Percentiles rank a stretch among this genome's conserved stretches.
Evolutionary conservation across 306 rosid species (phyloP).

Genomic region (Cicer judaicum): DNA sequence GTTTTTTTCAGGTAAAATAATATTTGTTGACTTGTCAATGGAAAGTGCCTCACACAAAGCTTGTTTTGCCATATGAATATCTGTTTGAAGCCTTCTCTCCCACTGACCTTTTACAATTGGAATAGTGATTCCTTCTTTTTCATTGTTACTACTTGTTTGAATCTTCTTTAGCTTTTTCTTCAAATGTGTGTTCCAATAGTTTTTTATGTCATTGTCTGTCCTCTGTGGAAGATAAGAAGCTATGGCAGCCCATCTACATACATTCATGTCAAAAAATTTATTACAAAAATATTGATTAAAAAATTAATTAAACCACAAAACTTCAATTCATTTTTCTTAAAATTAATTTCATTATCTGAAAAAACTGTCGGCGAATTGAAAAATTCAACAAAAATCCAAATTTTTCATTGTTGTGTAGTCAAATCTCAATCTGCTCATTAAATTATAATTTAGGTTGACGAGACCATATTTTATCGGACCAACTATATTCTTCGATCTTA

Average conservation of each 20-base stretch:
- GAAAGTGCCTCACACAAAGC: slow-evolving; percentile 89
- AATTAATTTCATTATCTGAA: neutral
- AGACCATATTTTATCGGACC: neutral
- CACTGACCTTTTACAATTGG: slow-evolving; percentile 77
- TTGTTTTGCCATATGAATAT: slow-evolving; percentile 85
- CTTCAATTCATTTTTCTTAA: neutral
- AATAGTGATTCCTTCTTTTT: slow-evolving; percentile 34
- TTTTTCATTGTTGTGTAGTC: neutral
- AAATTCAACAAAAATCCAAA: neutral
- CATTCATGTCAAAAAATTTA: slow-evolving; percentile 5
- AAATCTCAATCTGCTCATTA: neutral
- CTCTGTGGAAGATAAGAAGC: slow-evolving; percentile 77
- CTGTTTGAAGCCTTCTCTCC: slow-evolving; percentile 98
- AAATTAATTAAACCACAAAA: neutral
- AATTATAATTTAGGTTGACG: neutral
- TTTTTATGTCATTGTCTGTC: slow-evolving; percentile 74
- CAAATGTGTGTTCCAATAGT: slow-evolving; percentile 73
- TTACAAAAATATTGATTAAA: neutral
- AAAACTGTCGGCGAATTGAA: neutral
- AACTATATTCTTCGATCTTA: neutral
- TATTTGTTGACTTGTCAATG: slow-evolving; percentile 54
- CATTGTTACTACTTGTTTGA: slow-evolving; percentile 21
- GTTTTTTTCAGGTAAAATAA: slow-evolving; percentile 41
- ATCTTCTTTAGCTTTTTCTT: slow-evolving; percentile 59
- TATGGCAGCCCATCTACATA: slow-evolving; percentile 75